A percentile compares a stretch with the other conserved stretches of the same genome.
These are phyloP conservation scores for Corymbia calophylla DNA, from an alignment of 441 rosid genomes.

Conservation along the genomic window DNA sequence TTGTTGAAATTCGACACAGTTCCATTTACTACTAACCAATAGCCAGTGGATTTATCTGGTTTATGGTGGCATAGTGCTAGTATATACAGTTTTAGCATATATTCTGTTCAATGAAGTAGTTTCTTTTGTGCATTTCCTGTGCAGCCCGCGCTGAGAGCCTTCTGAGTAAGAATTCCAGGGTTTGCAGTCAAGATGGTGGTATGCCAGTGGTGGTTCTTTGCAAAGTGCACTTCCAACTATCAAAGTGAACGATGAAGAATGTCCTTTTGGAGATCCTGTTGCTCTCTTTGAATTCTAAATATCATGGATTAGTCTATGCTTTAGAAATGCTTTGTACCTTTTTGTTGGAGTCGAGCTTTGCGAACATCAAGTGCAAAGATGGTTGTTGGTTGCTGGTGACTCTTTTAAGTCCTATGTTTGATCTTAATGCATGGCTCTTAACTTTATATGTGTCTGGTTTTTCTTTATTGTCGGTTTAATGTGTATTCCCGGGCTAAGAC, in stretches of 20 bases:
- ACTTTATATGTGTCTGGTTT: neutral
- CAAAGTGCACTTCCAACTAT: neutral
- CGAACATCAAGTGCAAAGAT: neutral
- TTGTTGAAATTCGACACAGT: neutral
- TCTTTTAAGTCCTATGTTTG: neutral
- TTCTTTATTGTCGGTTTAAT: neutral
- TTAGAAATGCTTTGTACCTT: neutral
- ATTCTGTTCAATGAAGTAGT: neutral
- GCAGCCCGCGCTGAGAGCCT: neutral
- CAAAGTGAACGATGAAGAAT: neutral
- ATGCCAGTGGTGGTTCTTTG: neutral
- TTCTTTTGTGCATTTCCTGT: neutral
- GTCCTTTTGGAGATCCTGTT: neutral
- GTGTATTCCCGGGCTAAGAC: neutral
- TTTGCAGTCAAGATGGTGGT: neutral
- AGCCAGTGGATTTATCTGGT: neutral
- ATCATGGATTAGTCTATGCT: neutral
- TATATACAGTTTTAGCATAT: neutral
- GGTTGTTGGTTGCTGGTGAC: neutral
- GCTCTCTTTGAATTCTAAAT: neutral
- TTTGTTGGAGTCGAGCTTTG: neutral
- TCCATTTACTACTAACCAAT: neutral
- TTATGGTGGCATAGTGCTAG: neutral
- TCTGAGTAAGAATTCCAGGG: neutral
- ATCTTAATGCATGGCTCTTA: neutral